These are phyloP conservation scores for Onygena corvina DNA, from an alignment of 2,329 filamentous ascomycete species.

Conservation along the genomic window DNA sequence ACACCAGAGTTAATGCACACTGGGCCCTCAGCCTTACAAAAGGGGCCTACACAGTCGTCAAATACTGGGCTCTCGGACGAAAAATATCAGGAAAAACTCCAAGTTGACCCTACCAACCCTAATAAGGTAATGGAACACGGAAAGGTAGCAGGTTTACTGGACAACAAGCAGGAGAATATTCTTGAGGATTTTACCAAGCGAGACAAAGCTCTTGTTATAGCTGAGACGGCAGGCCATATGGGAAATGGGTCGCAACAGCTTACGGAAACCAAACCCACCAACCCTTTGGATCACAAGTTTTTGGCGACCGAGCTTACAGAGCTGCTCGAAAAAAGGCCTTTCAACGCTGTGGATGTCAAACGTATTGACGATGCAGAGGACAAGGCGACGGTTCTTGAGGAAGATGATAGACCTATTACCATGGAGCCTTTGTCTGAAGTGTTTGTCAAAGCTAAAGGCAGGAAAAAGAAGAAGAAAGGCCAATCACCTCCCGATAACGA, in stretches of 20 bases:
- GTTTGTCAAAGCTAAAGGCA: neutral
- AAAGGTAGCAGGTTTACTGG: too few species aligned
- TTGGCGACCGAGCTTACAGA: neutral
- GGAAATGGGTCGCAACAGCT: neutral
- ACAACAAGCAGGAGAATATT: too few species aligned
- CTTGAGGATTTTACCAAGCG: too few species aligned
- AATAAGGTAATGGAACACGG: too few species aligned
- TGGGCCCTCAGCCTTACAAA: neutral
- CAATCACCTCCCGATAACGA: neutral
- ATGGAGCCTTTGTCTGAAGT: neutral
- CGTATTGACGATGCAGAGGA: neutral
- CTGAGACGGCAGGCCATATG: too few species aligned
- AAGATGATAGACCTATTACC: neutral
- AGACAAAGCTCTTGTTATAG: too few species aligned
- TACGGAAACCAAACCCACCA: neutral
- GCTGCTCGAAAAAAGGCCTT: neutral
- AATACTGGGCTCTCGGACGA: too few species aligned
- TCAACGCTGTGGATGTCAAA: neutral
- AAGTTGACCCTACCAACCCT: too few species aligned
- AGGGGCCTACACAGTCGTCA: too few species aligned
- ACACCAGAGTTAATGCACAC: neutral
- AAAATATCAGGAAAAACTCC: too few species aligned
- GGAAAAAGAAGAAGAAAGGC: slow-evolving; percentile 2
- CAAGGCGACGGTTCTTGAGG: neutral
- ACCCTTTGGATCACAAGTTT: neutral